Base-by-base conservation (phyloP, 169 alveolate species). In the Cryptosporidium parvum region DNA sequence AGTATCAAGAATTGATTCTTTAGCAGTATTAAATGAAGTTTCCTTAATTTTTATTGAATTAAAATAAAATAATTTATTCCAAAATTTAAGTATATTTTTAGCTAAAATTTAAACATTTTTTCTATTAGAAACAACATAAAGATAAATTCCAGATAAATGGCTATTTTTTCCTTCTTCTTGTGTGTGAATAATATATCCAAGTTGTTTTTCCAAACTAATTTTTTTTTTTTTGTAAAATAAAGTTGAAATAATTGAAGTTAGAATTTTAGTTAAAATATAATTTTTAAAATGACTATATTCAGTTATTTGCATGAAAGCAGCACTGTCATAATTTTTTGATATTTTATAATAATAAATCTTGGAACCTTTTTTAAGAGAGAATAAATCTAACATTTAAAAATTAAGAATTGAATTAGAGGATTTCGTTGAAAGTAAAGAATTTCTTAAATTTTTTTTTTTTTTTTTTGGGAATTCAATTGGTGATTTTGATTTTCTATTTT, bases 151-250 rank as follows among this genome's bases (percentile, higher is more conserved):
- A 18, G 73, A 80, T n/a, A 61, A n/a, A 23, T 80, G 73, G 0
- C 21, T 45, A 61, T 1, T 3, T 14, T 44, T 16, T 9, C 10
- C 16, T 21, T 39, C 26, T 6, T 61, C 21, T 6, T 35, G n/a
- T 21, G 68, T 26, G 1, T 12, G 6, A 4, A 80, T 68, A 6
- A 42, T 23, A 31, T 61, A 61, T 16, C 75, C 75, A 4, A 48
- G 61, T 42, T 80, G 73, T 3, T 39, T 80, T 39, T 80, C 45
- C 10, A 65, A 62, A 39, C 87, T 26, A 12, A 80, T 37, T 23
- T 80, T 69, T 8, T 62, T 65, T n/a, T n/a, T n/a, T n/a, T n/a
- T n/a, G n/a, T n/a, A 80, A 45, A 80, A 80, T 1, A 42, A 42
- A 14, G 44, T 37, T 4, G 73, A 42, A 31, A 59, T 61, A 0